A percentile compares a stretch with the other conserved stretches of the same genome.
These are phyloP conservation scores for Rhizomucor pusillus DNA, from an alignment of 371 early-diverging fungal species.

Conservation along the genomic window DNA sequence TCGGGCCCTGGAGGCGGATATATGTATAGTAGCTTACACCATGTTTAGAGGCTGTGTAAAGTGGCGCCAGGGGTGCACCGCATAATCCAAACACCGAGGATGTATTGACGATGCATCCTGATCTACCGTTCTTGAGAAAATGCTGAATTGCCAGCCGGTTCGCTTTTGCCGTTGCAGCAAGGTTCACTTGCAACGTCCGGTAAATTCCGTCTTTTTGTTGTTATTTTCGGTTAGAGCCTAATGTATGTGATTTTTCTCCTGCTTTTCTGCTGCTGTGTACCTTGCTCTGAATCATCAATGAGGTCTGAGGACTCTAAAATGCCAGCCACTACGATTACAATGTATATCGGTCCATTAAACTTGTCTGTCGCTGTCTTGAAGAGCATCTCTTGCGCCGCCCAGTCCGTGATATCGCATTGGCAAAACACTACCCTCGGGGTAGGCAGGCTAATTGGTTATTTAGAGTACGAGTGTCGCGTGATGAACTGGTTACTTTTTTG, in stretches of 20 bases:
- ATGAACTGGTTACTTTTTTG: no score
- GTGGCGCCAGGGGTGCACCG: constrained; percentile 63
- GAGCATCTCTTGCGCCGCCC: constrained; percentile 38
- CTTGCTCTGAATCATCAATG: constrained; percentile 35
- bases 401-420: constrained; percentile 58
- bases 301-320: constrained; percentile 45
- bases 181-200: constrained; percentile 62
- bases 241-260: background rate
- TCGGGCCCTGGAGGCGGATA: no score
- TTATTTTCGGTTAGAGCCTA: background rate
- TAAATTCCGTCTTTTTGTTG: constrained; percentile 38
- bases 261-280: constrained; percentile 4
- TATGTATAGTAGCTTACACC: constrained; percentile 49
- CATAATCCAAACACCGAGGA: constrained; percentile 78
- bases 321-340: constrained; percentile 69
- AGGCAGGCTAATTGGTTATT: no score
- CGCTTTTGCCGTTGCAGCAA: constrained; percentile 62
- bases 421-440: constrained; percentile 27
- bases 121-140: constrained; percentile 41
- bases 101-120: constrained; percentile 75
- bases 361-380: constrained; percentile 38
- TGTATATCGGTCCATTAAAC: constrained; percentile 48
- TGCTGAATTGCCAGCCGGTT: constrained; percentile 69
- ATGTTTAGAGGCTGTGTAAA: constrained; percentile 80
- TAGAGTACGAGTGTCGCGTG: no score